These are phyloP conservation scores for Xylaria sp. DNA, from an alignment of 2,329 filamentous ascomycete species.

Conservation along the genomic window DNA sequence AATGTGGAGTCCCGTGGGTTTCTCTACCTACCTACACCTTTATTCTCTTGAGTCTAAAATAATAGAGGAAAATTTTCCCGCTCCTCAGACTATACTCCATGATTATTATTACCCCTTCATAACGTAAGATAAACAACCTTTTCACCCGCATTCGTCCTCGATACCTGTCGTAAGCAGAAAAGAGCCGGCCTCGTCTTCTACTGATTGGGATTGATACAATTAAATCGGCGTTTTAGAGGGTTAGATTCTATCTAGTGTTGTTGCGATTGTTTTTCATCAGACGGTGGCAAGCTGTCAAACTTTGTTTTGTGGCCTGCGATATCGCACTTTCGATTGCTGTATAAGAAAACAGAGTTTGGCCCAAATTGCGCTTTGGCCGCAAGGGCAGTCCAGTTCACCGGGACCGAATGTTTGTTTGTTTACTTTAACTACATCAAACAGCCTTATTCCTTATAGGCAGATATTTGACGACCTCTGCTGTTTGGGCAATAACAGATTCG, in stretches of 20 bases:
- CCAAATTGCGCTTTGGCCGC: not conserved
- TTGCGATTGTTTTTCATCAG: not conserved
- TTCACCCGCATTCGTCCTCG: conserved; percentile 5
- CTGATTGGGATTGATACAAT: not conserved
- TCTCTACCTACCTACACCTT: conserved; percentile 16
- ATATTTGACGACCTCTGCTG: not conserved
- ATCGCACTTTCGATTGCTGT: conserved; percentile 17
- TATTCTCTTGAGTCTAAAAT: conserved; percentile 40
- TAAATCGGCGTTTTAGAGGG: not conserved
- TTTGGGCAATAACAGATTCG: not conserved
- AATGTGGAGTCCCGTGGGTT: conserved; percentile 39
- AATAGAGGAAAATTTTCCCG: conserved; percentile 35
- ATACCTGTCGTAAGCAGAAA: conserved; percentile 17
- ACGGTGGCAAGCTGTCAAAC: conserved; percentile 3
- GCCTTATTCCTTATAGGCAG: not conserved
- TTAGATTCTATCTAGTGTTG: conserved; percentile 5
- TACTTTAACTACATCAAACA: not conserved
- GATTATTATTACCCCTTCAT: conserved; percentile 39
- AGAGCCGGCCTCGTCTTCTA: conserved; percentile 15
- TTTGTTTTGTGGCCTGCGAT: conserved; percentile 23
- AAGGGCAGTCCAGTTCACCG: not conserved
- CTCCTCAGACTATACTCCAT: conserved; percentile 24
- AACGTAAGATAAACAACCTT: conserved; percentile 42
- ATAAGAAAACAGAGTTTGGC: conserved; percentile 22
- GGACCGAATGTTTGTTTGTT: conserved; percentile 7